Conservation (phyloP, 208 protist genomes). For the Trypanosoma grayi region DNA sequence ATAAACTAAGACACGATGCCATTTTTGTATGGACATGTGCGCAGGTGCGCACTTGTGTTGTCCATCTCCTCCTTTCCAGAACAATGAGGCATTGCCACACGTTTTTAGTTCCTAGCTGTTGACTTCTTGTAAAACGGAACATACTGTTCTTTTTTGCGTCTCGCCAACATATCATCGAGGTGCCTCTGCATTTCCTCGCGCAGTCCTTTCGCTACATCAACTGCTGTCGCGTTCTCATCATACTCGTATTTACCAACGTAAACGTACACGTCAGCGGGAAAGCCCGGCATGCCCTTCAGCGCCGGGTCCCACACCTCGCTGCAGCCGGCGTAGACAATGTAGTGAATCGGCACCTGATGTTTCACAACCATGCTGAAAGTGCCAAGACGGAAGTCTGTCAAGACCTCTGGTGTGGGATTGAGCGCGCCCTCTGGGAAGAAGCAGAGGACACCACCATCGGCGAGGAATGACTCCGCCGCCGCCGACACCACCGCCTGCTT, state of each 20-base stretch:
- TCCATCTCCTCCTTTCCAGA: too few species aligned
- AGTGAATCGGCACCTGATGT: slow-evolving; percentile 66
- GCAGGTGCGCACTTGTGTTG: too few species aligned
- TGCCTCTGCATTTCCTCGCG: slow-evolving; percentile 75
- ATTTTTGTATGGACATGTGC: background rate
- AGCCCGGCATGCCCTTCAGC: slow-evolving; percentile 59
- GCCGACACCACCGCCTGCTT: slow-evolving; percentile 72
- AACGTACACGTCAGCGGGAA: slow-evolving; percentile 73
- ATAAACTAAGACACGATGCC: background rate
- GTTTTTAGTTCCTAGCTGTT: too few species aligned
- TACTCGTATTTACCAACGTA: slow-evolving; percentile 82
- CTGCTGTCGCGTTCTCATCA: slow-evolving; percentile 38
- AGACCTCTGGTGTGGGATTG: slow-evolving; percentile 73
- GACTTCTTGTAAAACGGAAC: slow-evolving; percentile 15
- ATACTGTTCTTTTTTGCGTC: slow-evolving; percentile 37
- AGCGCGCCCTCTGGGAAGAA: slow-evolving; percentile 87
- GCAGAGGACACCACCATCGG: slow-evolving; percentile 54
- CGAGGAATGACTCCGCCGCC: slow-evolving; percentile 57
- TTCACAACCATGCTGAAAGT: slow-evolving; percentile 71
- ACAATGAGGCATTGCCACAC: too few species aligned
- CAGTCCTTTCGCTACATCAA: slow-evolving; percentile 44
- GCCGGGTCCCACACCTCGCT: slow-evolving; percentile 73
- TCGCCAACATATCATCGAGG: slow-evolving; percentile 46
- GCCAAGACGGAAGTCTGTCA: slow-evolving; percentile 82
- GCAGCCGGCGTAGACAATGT: slow-evolving; percentile 75